Conservation (phyloP, 2,329 filamentous ascomycete species). For the Xylaria hypoxylon region DNA sequence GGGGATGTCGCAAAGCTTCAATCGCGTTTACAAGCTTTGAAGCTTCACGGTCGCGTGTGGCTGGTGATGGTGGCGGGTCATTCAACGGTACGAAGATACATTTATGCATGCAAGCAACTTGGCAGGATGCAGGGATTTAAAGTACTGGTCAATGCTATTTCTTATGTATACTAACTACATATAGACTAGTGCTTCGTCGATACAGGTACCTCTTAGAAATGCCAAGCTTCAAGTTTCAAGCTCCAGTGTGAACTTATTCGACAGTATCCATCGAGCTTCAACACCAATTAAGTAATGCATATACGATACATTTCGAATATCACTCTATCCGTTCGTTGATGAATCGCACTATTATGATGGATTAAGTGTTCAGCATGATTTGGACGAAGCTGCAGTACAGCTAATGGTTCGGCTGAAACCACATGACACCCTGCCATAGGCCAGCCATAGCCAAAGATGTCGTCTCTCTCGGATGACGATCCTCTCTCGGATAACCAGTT, state of each 20-base stretch:
- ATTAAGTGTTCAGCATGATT: neutral
- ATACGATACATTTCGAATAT: neutral
- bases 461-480: slow-evolving; percentile 44
- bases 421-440: neutral
- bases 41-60: slow-evolving; percentile 30
- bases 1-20: slow-evolving; percentile 28
- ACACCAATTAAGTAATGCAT: too few species aligned
- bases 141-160: slow-evolving; percentile 4
- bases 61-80: slow-evolving; percentile 19
- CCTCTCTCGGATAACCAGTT: slow-evolving; percentile 48
- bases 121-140: slow-evolving; percentile 12
- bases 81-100: neutral
- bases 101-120: too few species aligned
- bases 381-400: neutral
- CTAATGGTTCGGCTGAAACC: neutral
- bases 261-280: too few species aligned
- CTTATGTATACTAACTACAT: neutral
- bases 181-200: neutral
- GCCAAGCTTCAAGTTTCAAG: slow-evolving; percentile 1
- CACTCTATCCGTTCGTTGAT: neutral
- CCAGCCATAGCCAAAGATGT: slow-evolving; percentile 37
- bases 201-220: too few species aligned
- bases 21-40: slow-evolving; percentile 19
- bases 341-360: neutral
- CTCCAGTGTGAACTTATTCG: too few species aligned